Base-by-base conservation (phyloP, 805 yeast species). In the Candida odintsovae region DNA sequence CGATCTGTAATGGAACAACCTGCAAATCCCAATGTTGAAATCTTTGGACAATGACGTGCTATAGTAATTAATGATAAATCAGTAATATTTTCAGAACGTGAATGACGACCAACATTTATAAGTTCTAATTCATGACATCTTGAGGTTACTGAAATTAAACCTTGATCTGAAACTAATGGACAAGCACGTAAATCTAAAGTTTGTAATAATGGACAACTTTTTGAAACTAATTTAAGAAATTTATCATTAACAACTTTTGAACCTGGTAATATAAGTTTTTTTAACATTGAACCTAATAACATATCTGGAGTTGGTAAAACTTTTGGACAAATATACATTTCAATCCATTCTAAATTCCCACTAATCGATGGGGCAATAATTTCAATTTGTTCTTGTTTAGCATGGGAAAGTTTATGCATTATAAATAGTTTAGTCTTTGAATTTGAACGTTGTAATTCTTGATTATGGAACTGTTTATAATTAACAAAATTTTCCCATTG, bases 121-220 rank as follows among this genome's bases (percentile, higher is more conserved):
- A 71, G 65, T 41, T 67, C 69, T 28, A 90, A 70, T 18, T 72
- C 63, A 1, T 65, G 71, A 63, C 96, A 89, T 49, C 72, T 65
- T 28, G 71, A 61, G 0, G 89, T 85, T 28, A 90, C 64, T n/a
- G 77, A 73, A 48, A 82, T 78, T 21, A 90, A 66, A 1, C 96
- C 92, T 21, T 77, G 67, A 68, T 90, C 97, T 3, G 88, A 73
- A 16, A 90, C 78, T 47, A 70, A 66, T 48, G 86, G 90, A 66
- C 97, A 89, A 0, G 96, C 96, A 38, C 97, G 71, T 18, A 90
- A 65, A 58, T 90, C 97, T 40, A 90, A 66, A 26, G 75, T 72
- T 52, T 75, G 76, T 48, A 90, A 70, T 36, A 71, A 72, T 9
- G 85, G 83, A 53, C 90, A 78, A 42, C 63, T 57, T 29, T 68